Evolutionary conservation across 768 basidiomycete species (phyloP).

Genomic region (Psilocybe azurescens): DNA sequence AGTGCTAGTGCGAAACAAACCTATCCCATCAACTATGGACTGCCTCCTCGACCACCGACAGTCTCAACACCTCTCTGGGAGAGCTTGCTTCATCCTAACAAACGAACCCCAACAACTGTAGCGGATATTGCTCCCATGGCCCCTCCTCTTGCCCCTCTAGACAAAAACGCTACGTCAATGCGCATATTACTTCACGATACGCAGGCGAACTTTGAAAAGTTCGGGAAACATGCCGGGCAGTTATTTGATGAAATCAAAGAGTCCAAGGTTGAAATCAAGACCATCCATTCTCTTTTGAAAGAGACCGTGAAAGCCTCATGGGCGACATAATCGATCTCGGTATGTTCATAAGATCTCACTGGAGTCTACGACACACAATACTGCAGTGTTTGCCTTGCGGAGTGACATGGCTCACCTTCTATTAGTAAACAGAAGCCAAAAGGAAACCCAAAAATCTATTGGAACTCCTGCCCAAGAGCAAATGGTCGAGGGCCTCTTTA

Average conservation of each 20-base stretch:
- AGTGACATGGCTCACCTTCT: background rate
- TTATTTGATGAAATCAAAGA: slow-evolving; percentile 56
- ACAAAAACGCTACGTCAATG: slow-evolving; percentile 73
- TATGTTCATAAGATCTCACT: slow-evolving; percentile 32
- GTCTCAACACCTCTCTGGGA: slow-evolving; percentile 56
- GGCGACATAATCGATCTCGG: slow-evolving; percentile 62
- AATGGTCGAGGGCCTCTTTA: slow-evolving; percentile 43
- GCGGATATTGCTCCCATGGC: slow-evolving; percentile 27
- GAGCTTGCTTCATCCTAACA: slow-evolving; percentile 56
- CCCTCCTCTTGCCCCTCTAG: slow-evolving; percentile 56
- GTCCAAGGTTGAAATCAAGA: slow-evolving; percentile 55
- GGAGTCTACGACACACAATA: background rate
- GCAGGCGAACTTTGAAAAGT: slow-evolving; percentile 71
- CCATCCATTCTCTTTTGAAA: slow-evolving; percentile 59
- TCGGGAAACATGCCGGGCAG: slow-evolving; percentile 59
- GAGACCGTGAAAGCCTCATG: slow-evolving; percentile 59
- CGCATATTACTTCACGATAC: slow-evolving; percentile 78
- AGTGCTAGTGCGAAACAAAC: background rate
- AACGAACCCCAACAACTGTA: slow-evolving; percentile 28
- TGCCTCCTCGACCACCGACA: slow-evolving; percentile 33
- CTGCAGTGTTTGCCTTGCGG: slow-evolving; percentile 16
- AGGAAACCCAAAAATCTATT: slow-evolving; percentile 60
- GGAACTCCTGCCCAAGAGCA: slow-evolving; percentile 60
- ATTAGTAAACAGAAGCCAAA: slow-evolving; percentile 68
- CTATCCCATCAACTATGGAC: slow-evolving; percentile 7